Base-by-base conservation (phyloP, 352 stramenopile species). In the Phytophthora hybrid region DNA sequence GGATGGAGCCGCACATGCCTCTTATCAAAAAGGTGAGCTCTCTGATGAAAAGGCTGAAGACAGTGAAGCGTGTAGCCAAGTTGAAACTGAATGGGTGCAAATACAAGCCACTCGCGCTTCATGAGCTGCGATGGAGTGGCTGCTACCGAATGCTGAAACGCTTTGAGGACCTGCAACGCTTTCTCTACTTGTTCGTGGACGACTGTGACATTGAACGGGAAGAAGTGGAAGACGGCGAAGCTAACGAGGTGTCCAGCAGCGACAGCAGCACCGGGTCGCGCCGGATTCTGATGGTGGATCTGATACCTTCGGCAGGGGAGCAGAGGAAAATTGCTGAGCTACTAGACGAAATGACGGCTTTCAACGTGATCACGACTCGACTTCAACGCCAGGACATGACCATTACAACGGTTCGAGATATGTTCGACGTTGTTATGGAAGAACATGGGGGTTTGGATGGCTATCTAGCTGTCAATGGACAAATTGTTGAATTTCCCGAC, bases 161-260 rank as follows among this genome's bases (percentile, higher is more conserved):
- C 2, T 69, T 69, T 13, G 62, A 69, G 3, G 62, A 39, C 49
- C 53, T 61, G 7, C 62, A 19, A n/a, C 62, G 47, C 13, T 47
- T 55, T 9, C 19, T 69, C 29, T 23, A 69, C 21, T 32, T 37
- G 2, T 69, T 69, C 56, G 13, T 5, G 16, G 53, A 63, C 31
- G 63, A 63, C 14, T 58, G 26, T 34, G 18, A 16, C 1, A 37
- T 60, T 1, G 62, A 67, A 47, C 49, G 61, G 21, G 61, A 67
- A 23, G 13, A 58, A 8, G 10, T n/a, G 0, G 52, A 32, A 2
- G 23, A 68, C 21, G 37, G 9, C 46, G 47, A 18, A 21, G 52
- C 34, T 1, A 23, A 56, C 14, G 34, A 68, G 6, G 37, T 67
- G 34, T 41, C 34, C 34, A 41, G 8, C 34, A 13, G 34, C 10